Base-by-base conservation (phyloP, 345 rosid genomes). In the Gossypium rotundifolium region DNA sequence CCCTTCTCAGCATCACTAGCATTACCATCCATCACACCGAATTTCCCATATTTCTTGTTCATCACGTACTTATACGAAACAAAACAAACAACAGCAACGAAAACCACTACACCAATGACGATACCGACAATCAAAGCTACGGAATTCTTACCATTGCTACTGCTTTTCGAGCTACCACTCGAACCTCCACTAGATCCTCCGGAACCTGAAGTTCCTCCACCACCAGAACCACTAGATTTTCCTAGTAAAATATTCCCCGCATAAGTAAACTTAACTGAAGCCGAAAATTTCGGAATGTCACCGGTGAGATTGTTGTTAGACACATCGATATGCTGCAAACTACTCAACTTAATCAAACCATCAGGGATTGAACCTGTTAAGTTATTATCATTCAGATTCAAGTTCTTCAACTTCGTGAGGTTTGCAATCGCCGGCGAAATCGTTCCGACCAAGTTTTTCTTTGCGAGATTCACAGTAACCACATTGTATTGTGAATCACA, bases 271-370 rank as follows among this genome's bases (percentile, higher is more conserved):
- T 84, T 90, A 48, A 91, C 88, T 0, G 73, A 22, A 11, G 59
- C 3, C 0, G 85, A 72, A 66, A 94, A 88, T 51, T 53, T 20
- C 0, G 94, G 96, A 29, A 88, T 63, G 2, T 42, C 70, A 7
- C 96, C 94, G 1, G 44, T 76, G 60, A 93, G 90, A 74, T 93
- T 90, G 77, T 93, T 93, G 74, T 91, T 89, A 0, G 96, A 84
- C 12, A 94, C 88, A 79, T 92, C 88, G 66, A 94, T 73, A 44
- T 59, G 11, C 75, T 76, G 79, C 61, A 94, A 79, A 23, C 73
- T 80, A 12, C 82, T 10, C 83, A 94, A 66, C 6, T 17, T 81
- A 3, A 88, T 86, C 77, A 94, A 66, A 73, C 75, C 86, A 27
- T 79, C 85, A 2, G 97, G 97, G 60, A 92, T 88, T 0, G 78